Evolutionary conservation across 371 early-diverging fungal genomes (phyloP), one percentile per base, ranked within the genome.

Genomic region (Lichtheimia corymbifera): DNA sequence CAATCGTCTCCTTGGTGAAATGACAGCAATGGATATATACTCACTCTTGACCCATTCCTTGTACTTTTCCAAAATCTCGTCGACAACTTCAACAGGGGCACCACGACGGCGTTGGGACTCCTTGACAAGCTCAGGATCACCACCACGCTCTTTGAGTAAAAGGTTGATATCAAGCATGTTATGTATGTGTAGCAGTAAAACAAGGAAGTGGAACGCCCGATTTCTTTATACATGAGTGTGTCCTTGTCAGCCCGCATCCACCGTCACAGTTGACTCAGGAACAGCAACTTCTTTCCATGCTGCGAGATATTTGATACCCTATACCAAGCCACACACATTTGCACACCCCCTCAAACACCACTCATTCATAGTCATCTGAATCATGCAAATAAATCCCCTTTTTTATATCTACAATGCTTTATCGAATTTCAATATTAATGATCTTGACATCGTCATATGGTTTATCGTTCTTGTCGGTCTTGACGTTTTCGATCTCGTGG

Each of bases 71-170:
- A 97, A 92, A 63, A 97, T 87, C 71, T 95, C 88, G 73, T 98
- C 99, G 24, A 98, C 94, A 20, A 90, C 60, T 73, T 93, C 92
- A 52, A 91, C 94, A 17, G 83, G 65, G 61, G 84, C 93, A 47
- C 93, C 95, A 52, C 99, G 89, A 73, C 90, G 87, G 40, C 93
- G 86, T 81, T 97, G 96, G 45, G 98, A 97, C 75, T 96, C 95
- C 61, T 88, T 86, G 59, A 98, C 90, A 45, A 89, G 71, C 50
- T 97, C 97, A 18, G 97, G 97, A 66, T 97, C 93, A 58, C 97
- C 97, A 68, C 98, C 99, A 79, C 93, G 94, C 52, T 94, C 95
- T 58, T 83, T 87, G 54, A 94, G 83, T 63, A 98, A 88, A 64
- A 95, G 83, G 71, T 92, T 95, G 76, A 96, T 93, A 74, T 97